phyloP scores from a whole-genome alignment of 495 filamentous ascomycete species.

The Talaromyces ruber region DNA sequence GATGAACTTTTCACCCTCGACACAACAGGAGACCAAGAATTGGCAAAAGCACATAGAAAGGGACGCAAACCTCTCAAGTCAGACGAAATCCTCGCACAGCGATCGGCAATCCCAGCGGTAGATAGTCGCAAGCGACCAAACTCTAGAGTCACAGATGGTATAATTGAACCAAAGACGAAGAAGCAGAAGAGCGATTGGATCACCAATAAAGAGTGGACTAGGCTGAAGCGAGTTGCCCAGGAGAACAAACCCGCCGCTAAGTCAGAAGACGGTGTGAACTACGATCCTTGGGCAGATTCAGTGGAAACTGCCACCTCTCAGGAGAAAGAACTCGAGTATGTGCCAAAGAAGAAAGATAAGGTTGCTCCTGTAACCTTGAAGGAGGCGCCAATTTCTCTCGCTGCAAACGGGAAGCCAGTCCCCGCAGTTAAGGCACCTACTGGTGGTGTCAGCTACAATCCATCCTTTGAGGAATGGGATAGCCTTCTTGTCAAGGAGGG shows the following conservation, averaged over 20 bases:
- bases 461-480: constrained; percentile 75
- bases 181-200: constrained; percentile 66
- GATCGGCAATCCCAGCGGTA: constrained; percentile 73
- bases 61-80: constrained; percentile 67
- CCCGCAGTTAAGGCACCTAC: constrained; percentile 72
- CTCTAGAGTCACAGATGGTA: constrained; percentile 49
- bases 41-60: constrained; percentile 55
- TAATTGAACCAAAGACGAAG: constrained; percentile 62
- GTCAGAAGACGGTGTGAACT: constrained; percentile 41
- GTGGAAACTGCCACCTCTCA: constrained; percentile 30
- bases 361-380: constrained; percentile 70
- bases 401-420: constrained; percentile 65
- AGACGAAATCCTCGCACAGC: constrained; percentile 81
- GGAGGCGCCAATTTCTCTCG: constrained; percentile 67
- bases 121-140: constrained; percentile 64
- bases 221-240: constrained; percentile 69
- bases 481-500: constrained; percentile 63
- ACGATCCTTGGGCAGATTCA: constrained; percentile 71
- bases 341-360: constrained; percentile 53
- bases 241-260: constrained; percentile 53
- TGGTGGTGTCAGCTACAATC: constrained; percentile 86
- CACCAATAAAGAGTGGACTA: constrained; percentile 66
- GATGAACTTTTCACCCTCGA: constrained; percentile 80
- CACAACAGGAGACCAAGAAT: constrained; percentile 52
- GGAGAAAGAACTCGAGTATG: constrained; percentile 48